Base-by-base conservation (phyloP, 2,329 filamentous ascomycete genomes). In the Fusarium sp. region DNA sequence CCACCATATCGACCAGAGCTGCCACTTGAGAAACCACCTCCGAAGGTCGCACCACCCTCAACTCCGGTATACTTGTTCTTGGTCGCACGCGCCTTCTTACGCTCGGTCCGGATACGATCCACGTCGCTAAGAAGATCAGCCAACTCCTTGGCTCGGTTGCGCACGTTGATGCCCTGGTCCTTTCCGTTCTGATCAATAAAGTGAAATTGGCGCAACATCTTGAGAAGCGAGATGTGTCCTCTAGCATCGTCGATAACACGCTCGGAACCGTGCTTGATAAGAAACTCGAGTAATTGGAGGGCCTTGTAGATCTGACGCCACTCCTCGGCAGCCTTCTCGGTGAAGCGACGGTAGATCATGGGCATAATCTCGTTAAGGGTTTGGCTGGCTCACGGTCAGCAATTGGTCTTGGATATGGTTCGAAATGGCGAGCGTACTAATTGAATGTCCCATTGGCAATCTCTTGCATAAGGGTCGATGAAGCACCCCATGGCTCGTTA, bases 281-380 rank as follows among this genome's bases (percentile, higher is more conserved):
- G 89, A 80, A 97, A 97, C 82, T 99, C 95, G 80, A 99, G 92
- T 62, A 99, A 88, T 87, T 98, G 96, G 30, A 99, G 91, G 15
- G 94, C 92, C 87, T 99, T 99, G 89, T 99, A 99, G 80, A 99
- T 99, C 83, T 99, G 96, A 75, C 96, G 91, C 96, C 96, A 99
- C 85, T 99, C 96, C 82, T 99, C 96, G 62, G 96, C 95, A 13
- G 95, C 89, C 86, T 99, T 99, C 82, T 99, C 96, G 69, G 96
- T 99, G 83, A 99, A 99, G 74, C 96, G 93, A 80, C 97, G 96
- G 86, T 99, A 99, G 80, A 99, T 97, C 94, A 99, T 96, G 75
- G 96, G 96, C 96, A 99, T 99, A 81, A 99, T 98, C 83, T 99
- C 96, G 83, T 98, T 98, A 64, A 99, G 91, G 58, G 95, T 90